Evolutionary conservation across 2,329 filamentous ascomycete species (phyloP).

Genomic region (Alternaria sp.): DNA sequence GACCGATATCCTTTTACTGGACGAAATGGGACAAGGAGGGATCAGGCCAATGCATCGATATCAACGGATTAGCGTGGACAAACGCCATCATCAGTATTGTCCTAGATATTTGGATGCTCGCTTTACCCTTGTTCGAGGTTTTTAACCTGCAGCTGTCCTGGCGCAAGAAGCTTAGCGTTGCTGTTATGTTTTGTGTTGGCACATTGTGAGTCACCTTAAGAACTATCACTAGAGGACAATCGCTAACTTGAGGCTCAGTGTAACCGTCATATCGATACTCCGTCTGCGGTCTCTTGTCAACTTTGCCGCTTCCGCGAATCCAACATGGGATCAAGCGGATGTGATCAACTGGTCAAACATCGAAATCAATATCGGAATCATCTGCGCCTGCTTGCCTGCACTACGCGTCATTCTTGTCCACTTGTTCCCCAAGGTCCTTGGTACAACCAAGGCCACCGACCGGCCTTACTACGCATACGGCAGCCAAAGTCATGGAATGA

Average conservation of each 20-base stretch:
- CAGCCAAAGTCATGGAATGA: slow-evolving; percentile 30
- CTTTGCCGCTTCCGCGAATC: slow-evolving; percentile 54
- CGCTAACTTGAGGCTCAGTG: slow-evolving; percentile 17
- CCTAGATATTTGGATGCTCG: slow-evolving; percentile 44
- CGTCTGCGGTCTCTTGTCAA: slow-evolving; percentile 55
- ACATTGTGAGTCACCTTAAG: slow-evolving; percentile 36
- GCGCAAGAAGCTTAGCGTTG: slow-evolving; percentile 49
- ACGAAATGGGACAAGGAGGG: slow-evolving; percentile 37
- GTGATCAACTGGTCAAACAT: slow-evolving; percentile 54
- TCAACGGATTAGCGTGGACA: slow-evolving; percentile 45
- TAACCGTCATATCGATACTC: slow-evolving; percentile 56
- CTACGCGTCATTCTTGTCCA: slow-evolving; percentile 51
- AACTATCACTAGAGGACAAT: no score
- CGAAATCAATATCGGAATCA: slow-evolving; percentile 55
- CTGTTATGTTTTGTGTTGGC: slow-evolving; percentile 50
- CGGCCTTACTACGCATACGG: slow-evolving; percentile 24
- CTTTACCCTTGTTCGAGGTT: slow-evolving; percentile 46
- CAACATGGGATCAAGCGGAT: slow-evolving; percentile 53
- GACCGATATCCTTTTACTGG: slow-evolving; percentile 46
- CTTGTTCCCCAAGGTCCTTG: slow-evolving; percentile 49
- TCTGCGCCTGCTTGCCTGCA: slow-evolving; percentile 57
- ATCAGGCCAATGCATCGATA: slow-evolving; percentile 45
- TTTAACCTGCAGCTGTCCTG: slow-evolving; percentile 40
- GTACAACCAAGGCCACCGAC: slow-evolving; percentile 36
- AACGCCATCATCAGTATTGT: slow-evolving; percentile 46